Evolutionary conservation across 2,329 filamentous ascomycete species (phyloP).

Genomic region (Orbilia oligospora): DNA sequence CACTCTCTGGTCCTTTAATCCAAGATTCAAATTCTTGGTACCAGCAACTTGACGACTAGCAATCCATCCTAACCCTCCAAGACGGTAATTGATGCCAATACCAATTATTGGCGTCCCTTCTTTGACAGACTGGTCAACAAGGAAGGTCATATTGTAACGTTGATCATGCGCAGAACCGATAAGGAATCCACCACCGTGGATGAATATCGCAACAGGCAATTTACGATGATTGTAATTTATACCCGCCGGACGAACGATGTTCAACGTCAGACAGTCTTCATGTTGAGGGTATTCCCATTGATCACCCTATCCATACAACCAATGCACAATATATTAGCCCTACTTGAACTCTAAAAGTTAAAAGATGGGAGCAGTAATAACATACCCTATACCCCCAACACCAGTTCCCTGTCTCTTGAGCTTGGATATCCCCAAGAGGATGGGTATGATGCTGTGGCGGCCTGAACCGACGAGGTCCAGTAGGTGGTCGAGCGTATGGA

Average conservation of each 20-base stretch:
- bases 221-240: constrained; percentile 4
- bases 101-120: constrained; percentile 72
- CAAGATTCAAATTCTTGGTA: constrained; percentile 73
- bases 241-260: constrained; percentile 64
- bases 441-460: constrained; percentile 65
- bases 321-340: no score
- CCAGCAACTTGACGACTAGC: constrained; percentile 68
- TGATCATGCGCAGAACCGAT: constrained; percentile 71
- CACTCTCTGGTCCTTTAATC: constrained; percentile 75
- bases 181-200: constrained; percentile 70
- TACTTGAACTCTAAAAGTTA: no score
- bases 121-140: constrained; percentile 72
- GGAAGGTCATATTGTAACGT: constrained; percentile 76
- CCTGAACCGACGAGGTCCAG: constrained; percentile 70
- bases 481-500: constrained; percentile 72
- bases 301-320: constrained; percentile 39
- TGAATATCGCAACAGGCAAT: constrained; percentile 66
- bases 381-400: constrained; percentile 65
- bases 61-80: constrained; percentile 72
- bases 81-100: constrained; percentile 72
- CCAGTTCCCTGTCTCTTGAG: constrained; percentile 64
- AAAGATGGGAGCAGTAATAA: constrained; percentile 53
- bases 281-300: constrained; percentile 38
- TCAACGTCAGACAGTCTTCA: constrained; percentile 66
- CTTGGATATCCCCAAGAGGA: constrained; percentile 61